Base-by-base conservation (phyloP, 371 early-diverging fungal species). In the Apophysomyces elegans region DNA sequence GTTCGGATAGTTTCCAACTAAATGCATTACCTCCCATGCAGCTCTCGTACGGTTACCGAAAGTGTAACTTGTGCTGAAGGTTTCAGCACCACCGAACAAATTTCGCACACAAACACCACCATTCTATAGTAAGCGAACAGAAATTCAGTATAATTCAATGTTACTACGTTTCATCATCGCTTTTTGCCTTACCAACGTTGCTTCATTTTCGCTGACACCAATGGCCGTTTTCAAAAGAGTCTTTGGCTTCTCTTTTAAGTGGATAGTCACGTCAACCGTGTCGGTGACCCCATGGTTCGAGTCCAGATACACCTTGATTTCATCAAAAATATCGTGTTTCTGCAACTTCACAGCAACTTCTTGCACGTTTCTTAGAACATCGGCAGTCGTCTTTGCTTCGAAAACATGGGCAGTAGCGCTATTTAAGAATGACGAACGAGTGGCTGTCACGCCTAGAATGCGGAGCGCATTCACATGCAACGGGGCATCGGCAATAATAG, bases 41-140 rank as follows among this genome's bases (percentile, higher is more conserved):
- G 90, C 84, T 56, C 83, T 88, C 13, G 90, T 91, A 62, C 86
- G 84, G 56, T 83, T 90, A 47, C 90, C 90, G 59, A 93, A 87
- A 38, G 88, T 72, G 46, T 87, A 87, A 68, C 80, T 89, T 5
- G 84, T 81, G 62, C 77, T 83, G 5, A 90, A 64, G 14, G 84
- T 79, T 75, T 96, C 96, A n/a, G 90, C 96, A 47, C 88, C 90
- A 37, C 96, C 96, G 71, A 93, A 90, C 12, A 90, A 72, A 65
- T 96, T 95, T 66, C 91, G 81, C 37, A 89, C 63, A 21, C 78
- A 79, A 63, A 88, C 66, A 11, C 88, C 78, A 66, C 76, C 91
- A 71, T 75, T 81, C 87, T 86, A 75, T 58, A 5, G 13, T 38
- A 57, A 35, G 11, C 13, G 35, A 58, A 56, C 16, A 46, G 50